phyloP scores from a whole-genome alignment of 768 basidiomycete species.

The Tephrocybe sp. region DNA sequence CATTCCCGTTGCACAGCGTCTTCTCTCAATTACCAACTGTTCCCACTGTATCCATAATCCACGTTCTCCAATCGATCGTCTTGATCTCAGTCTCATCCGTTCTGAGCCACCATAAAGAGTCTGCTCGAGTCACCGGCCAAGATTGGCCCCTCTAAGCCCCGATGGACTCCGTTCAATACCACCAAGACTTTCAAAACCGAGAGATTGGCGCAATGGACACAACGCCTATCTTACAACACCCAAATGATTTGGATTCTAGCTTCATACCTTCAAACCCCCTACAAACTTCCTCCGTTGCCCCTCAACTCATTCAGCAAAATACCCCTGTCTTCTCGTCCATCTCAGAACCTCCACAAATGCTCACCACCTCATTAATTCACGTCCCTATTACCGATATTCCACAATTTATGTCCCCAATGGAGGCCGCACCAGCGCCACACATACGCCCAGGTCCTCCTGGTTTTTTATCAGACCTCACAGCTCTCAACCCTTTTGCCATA shows the following conservation, averaged over 20 bases:
- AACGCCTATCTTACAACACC: constrained; percentile 25
- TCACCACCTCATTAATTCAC: constrained; percentile 30
- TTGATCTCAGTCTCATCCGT: constrained; percentile 15
- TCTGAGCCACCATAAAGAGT: constrained; percentile 11
- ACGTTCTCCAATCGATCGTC: constrained; percentile 22
- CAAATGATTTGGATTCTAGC: constrained; percentile 22
- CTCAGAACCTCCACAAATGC: constrained; percentile 21
- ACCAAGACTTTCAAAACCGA: constrained; percentile 27
- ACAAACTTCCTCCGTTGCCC: constrained; percentile 20
- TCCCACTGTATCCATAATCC: constrained; percentile 16
- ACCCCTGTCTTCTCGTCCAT: constrained; percentile 31
- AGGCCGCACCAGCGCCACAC: constrained; percentile 24
- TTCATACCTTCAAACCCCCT: constrained; percentile 19
- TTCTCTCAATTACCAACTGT: constrained; percentile 15
- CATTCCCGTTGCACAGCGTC: constrained; percentile 12
- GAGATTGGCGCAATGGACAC: constrained; percentile 34
- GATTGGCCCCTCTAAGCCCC: constrained; percentile 11
- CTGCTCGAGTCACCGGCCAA: constrained; percentile 8
- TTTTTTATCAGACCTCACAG: constrained; percentile 40
- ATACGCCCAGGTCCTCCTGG: constrained; percentile 29
- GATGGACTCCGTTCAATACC: constrained; percentile 27
- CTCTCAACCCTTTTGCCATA: constrained; percentile 31
- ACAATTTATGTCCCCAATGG: constrained; percentile 34
- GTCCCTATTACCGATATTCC: constrained; percentile 35
- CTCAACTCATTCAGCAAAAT: constrained; percentile 29